Evolutionary conservation across 2,329 filamentous ascomycete species (phyloP).

Genomic region (Fusarium graminum): DNA sequence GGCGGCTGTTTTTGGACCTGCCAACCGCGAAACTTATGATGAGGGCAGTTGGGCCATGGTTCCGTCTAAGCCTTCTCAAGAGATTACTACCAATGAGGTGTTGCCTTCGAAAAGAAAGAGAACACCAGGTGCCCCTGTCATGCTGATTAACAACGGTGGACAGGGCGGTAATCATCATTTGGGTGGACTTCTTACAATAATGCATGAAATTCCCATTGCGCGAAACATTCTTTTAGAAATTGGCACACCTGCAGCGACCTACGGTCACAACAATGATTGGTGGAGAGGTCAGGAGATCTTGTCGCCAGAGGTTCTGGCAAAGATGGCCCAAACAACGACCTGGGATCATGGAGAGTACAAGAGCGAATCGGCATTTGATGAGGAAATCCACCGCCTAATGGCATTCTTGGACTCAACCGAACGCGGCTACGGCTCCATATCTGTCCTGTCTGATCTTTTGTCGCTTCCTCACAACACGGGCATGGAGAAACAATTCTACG

Average conservation of each 20-base stretch:
- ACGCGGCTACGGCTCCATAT: constrained; percentile 69
- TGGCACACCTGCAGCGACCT: constrained; percentile 59
- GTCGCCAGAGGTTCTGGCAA: constrained; percentile 54
- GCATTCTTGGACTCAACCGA: constrained; percentile 73
- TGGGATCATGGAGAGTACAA: constrained; percentile 48
- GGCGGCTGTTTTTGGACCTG: constrained; percentile 70
- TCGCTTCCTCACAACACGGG: constrained; percentile 53
- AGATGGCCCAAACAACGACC: constrained; percentile 50
- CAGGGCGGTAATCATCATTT: constrained; percentile 58
- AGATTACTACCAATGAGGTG: constrained; percentile 36
- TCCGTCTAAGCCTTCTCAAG: constrained; percentile 52
- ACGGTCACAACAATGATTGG: constrained; percentile 70
- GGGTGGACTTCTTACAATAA: constrained; percentile 68
- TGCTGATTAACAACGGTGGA: constrained; percentile 59
- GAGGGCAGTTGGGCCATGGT: constrained; percentile 71
- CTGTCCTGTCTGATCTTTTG: constrained; percentile 58
- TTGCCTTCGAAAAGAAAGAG: constrained; percentile 61
- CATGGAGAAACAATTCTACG: constrained; percentile 61
- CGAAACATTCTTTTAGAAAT: constrained; percentile 67
- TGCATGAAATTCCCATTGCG: constrained; percentile 70
- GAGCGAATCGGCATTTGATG: constrained; percentile 56
- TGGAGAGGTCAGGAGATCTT: constrained; percentile 70
- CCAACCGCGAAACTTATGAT: constrained; percentile 68
- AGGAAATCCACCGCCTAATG: constrained; percentile 72
- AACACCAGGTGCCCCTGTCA: constrained; percentile 60